These are phyloP conservation scores for Nothophytophthora sp. DNA, from an alignment of 352 stramenopile species.

Conservation along the genomic window DNA sequence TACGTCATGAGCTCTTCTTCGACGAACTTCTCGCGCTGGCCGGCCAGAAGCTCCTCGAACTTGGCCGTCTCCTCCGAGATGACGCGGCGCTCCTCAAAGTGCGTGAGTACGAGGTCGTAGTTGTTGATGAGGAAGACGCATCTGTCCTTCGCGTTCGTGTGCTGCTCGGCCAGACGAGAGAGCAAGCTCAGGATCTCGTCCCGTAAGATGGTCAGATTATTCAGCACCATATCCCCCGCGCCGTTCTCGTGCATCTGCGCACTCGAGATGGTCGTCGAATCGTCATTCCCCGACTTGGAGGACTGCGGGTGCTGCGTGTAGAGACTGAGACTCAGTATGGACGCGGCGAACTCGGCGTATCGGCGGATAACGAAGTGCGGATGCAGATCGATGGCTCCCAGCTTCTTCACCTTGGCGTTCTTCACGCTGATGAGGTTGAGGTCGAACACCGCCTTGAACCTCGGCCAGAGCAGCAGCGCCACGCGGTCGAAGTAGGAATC, in stretches of 20 bases:
- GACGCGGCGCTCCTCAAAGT: slow-evolving; percentile 95
- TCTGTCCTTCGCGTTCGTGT: slow-evolving; percentile 92
- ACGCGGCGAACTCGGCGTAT: slow-evolving; percentile 98
- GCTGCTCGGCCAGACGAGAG: slow-evolving; percentile 89
- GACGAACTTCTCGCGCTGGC: slow-evolving; percentile 96
- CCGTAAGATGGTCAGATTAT: slow-evolving; percentile 87
- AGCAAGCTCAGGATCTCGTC: slow-evolving; percentile 83
- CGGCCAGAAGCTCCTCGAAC: slow-evolving; percentile 93
- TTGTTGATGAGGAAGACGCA: slow-evolving; percentile 99
- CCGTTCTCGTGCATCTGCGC: slow-evolving; percentile 83
- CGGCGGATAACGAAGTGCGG: slow-evolving; percentile 96
- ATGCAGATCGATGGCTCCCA: slow-evolving; percentile 95
- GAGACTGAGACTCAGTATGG: slow-evolving; percentile 92
- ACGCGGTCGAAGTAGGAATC: slow-evolving; percentile 97
- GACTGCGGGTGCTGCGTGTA: slow-evolving; percentile 52
- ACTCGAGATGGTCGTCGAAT: slow-evolving; percentile 45
- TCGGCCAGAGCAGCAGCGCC: slow-evolving; percentile 95
- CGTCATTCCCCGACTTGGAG: slow-evolving; percentile 20
- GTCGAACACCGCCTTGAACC: slow-evolving; percentile 97
- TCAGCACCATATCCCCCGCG: slow-evolving; percentile 93
- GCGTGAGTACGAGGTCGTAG: slow-evolving; percentile 94
- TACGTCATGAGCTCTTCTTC: slow-evolving; percentile 94
- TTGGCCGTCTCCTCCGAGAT: slow-evolving; percentile 93
- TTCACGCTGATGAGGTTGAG: slow-evolving; percentile 93
- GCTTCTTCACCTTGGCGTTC: slow-evolving; percentile 85